These are phyloP conservation scores for Ogataea philodendri DNA, from an alignment of 805 yeast species.

Conservation along the genomic window DNA sequence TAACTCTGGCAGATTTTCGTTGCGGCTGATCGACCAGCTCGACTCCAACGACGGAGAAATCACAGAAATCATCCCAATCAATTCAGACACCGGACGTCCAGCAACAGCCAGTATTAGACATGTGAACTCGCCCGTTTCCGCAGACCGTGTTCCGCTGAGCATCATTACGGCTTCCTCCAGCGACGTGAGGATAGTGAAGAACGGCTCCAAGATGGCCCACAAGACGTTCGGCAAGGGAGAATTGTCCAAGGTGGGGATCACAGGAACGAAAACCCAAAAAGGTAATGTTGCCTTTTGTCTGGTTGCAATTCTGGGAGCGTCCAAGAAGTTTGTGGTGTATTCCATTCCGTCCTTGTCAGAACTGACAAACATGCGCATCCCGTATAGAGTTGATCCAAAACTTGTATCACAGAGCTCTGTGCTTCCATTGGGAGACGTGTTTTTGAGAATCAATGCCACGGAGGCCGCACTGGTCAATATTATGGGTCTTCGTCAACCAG, in stretches of 20 bases:
- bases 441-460: slow-evolving; percentile 53
- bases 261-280: slow-evolving; percentile 34
- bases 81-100: slow-evolving; percentile 57
- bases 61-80: slow-evolving; percentile 54
- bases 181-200: slow-evolving; percentile 62
- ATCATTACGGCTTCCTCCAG: slow-evolving; percentile 52
- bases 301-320: slow-evolving; percentile 29
- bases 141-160: slow-evolving; percentile 62
- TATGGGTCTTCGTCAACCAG: slow-evolving; percentile 41
- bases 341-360: slow-evolving; percentile 67
- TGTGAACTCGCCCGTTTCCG: slow-evolving; percentile 40
- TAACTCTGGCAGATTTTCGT: slow-evolving; percentile 67
- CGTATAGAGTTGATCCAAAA: slow-evolving; percentile 40
- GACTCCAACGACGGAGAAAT: slow-evolving; percentile 54
- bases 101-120: slow-evolving; percentile 61
- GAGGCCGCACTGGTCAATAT: slow-evolving; percentile 54
- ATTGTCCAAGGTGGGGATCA: slow-evolving; percentile 49
- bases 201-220: slow-evolving; percentile 63
- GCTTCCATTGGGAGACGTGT: slow-evolving; percentile 47
- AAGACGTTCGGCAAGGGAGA: slow-evolving; percentile 55
- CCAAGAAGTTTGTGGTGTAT: slow-evolving; percentile 32
- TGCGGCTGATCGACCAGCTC: slow-evolving; percentile 47
- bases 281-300: slow-evolving; percentile 30
- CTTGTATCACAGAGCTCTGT: slow-evolving; percentile 45
- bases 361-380: slow-evolving; percentile 45